Evolutionary conservation across 345 rosid species (phyloP).

Genomic region (Cochlearia excelsa): DNA sequence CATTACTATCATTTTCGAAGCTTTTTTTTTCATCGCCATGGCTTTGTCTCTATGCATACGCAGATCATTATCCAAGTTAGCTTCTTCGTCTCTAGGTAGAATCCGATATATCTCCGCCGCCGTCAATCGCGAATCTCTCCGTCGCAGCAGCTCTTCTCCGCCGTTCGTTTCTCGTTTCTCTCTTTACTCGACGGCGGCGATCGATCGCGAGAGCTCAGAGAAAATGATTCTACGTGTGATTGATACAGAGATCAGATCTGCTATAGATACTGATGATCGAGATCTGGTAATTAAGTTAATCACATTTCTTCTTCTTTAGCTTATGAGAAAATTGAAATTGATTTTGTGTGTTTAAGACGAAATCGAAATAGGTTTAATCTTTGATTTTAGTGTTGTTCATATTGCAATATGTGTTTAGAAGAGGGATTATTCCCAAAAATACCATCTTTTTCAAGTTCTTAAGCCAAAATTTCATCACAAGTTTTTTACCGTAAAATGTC

Average conservation of each 20-base stretch:
- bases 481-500: no score
- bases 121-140: conserved; percentile 27
- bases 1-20: no score
- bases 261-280: conserved; percentile 48
- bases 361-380: no score
- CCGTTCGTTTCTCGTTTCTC: conserved; percentile 24
- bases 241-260: conserved; percentile 61
- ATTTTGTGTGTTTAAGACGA: no score
- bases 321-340: no score
- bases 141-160: conserved; percentile 19
- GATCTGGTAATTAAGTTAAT: conserved; percentile 34
- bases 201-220: conserved; percentile 40
- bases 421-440: no score
- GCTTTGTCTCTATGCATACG: conserved; percentile 19
- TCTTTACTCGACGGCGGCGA: conserved; percentile 45
- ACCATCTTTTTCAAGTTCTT: no score
- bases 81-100: conserved; percentile 33
- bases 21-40: conserved; percentile 2
- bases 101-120: conserved; percentile 39
- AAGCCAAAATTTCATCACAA: no score
- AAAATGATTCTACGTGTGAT: conserved; percentile 57
- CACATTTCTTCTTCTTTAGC: no score
- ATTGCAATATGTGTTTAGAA: no score
- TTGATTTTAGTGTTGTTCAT: no score
- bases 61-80: conserved; percentile 25